A percentile compares a stretch with the other conserved stretches of the same genome.
These are phyloP conservation scores for Lathyrus sativus DNA, from an alignment of 306 rosid species.

Conservation along the genomic window DNA sequence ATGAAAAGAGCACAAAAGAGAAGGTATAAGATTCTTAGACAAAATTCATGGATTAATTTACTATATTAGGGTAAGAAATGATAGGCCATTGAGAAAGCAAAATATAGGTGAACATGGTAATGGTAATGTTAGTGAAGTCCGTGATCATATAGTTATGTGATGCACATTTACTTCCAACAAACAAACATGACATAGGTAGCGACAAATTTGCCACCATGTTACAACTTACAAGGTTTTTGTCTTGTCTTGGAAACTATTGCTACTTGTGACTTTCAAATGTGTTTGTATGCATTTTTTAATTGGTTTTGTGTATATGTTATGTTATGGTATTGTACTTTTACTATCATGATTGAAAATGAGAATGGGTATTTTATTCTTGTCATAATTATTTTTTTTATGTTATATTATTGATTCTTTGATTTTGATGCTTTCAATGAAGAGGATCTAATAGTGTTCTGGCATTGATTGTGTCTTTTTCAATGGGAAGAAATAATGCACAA, in stretches of 20 bases:
- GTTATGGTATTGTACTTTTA: constrained; percentile 28
- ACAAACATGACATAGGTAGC: constrained; percentile 27
- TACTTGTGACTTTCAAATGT: constrained; percentile 14
- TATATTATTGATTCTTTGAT: constrained; percentile 31
- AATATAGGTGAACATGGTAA: constrained; percentile 27
- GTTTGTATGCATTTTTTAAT: not conserved
- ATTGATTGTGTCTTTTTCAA: not conserved
- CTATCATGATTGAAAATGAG: constrained; percentile 18
- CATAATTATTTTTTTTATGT: constrained; percentile 9
- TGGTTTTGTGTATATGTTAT: constrained; percentile 13
- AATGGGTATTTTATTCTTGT: constrained; percentile 21
- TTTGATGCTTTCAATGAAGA: constrained; percentile 28
- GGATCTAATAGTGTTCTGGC: not conserved
- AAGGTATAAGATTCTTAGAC: constrained; percentile 8
- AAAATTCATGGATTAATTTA: constrained; percentile 16
- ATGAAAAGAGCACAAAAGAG: not conserved
- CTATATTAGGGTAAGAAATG: constrained; percentile 29
- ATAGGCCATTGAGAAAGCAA: constrained; percentile 15
- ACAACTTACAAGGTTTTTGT: constrained; percentile 51
- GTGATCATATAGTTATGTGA: constrained; percentile 38
- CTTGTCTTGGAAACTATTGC: constrained; percentile 46
- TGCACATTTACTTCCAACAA: not conserved
- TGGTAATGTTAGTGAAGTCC: constrained; percentile 42
- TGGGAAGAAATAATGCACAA: not conserved
- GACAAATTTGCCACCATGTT: constrained; percentile 54